phyloP scores from a whole-genome alignment of 371 early-diverging fungal genomes.

The Actinomortierella wolfii region DNA sequence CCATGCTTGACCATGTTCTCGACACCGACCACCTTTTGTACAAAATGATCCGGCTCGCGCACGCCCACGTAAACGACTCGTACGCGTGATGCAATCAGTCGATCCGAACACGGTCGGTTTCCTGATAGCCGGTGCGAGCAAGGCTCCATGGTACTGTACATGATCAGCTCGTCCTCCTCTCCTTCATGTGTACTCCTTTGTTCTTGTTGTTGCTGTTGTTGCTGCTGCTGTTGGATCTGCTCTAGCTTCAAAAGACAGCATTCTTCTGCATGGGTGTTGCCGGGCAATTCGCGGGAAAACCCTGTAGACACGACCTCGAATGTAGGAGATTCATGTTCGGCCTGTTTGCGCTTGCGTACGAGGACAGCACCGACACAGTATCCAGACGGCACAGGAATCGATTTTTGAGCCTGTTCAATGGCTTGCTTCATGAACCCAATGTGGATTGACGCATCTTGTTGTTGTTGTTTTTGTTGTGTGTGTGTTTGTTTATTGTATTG shows the following conservation, averaged over 20 bases:
- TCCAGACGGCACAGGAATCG: conserved; percentile 77
- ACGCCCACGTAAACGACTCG: conserved; percentile 85
- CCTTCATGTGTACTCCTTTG: not conserved
- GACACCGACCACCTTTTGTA: conserved; percentile 71
- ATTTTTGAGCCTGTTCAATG: conserved; percentile 77
- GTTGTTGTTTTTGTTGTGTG: not conserved
- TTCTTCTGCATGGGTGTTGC: conserved; percentile 95
- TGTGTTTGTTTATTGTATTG: too few species aligned
- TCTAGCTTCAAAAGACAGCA: conserved; percentile 73
- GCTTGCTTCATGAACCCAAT: conserved; percentile 71
- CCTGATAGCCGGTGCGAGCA: conserved; percentile 82
- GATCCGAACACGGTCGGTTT: conserved; percentile 70
- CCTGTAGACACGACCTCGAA: conserved; percentile 69
- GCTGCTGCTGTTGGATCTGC: conserved; percentile 2
- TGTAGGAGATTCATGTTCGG: conserved; percentile 17
- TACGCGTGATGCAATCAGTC: conserved; percentile 73
- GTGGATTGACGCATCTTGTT: conserved; percentile 30
- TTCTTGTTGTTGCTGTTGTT: not conserved
- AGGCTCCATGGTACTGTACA: conserved; percentile 95
- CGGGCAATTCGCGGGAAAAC: conserved; percentile 86
- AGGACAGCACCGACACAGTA: conserved; percentile 94
- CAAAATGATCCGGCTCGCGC: conserved; percentile 85
- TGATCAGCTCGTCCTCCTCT: conserved; percentile 48
- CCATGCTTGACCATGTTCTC: conserved; percentile 61
- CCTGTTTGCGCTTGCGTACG: conserved; percentile 42